Percentiles rank a stretch among this genome's conserved stretches.
Evolutionary conservation across 1,139 yeast species (phyloP).

Genomic region (Suhomyces chickasaworum): DNA sequence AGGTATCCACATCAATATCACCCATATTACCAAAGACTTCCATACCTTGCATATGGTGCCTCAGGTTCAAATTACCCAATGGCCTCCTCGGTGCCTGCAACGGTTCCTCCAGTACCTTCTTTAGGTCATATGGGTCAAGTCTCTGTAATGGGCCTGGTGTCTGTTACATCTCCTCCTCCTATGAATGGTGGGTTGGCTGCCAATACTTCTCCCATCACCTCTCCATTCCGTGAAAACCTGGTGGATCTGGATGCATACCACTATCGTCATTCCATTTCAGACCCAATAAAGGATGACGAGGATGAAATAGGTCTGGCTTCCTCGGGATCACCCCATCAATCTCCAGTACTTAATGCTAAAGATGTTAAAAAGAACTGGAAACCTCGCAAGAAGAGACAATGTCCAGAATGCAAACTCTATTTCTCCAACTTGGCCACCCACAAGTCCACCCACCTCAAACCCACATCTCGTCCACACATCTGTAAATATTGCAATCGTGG

Average conservation of each 20-base stretch:
- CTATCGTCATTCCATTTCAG: slow-evolving; percentile 7
- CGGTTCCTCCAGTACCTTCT: not conserved
- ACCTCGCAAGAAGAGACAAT: slow-evolving; percentile 76
- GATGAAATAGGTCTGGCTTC: slow-evolving; percentile 14
- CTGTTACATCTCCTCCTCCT: slow-evolving; percentile 4
- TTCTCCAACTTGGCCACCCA: slow-evolving; percentile 86
- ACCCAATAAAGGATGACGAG: slow-evolving; percentile 7
- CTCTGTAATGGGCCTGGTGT: not conserved
- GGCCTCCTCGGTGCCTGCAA: slow-evolving; percentile 1
- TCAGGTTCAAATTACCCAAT: not conserved
- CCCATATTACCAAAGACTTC: slow-evolving; percentile 8
- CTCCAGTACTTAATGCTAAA: slow-evolving; percentile 11
- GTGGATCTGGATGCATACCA: slow-evolving; percentile 11
- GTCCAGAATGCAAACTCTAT: slow-evolving; percentile 75
- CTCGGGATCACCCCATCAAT: slow-evolving; percentile 8
- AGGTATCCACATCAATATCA: slow-evolving; percentile 11
- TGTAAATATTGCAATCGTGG: slow-evolving; percentile 81
- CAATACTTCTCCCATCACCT: slow-evolving; percentile 7
- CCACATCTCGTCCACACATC: slow-evolving; percentile 72
- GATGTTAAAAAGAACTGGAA: slow-evolving; percentile 31
- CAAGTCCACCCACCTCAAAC: slow-evolving; percentile 75
- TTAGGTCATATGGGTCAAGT: not conserved
- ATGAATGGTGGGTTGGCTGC: not conserved
- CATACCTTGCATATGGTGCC: slow-evolving; percentile 2
- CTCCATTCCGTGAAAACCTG: slow-evolving; percentile 12